A percentile compares a stretch with the other conserved stretches of the same genome.
Conservation (phyloP, 2,329 filamentous ascomycete genomes). For the Alternaria viburni region DNA sequence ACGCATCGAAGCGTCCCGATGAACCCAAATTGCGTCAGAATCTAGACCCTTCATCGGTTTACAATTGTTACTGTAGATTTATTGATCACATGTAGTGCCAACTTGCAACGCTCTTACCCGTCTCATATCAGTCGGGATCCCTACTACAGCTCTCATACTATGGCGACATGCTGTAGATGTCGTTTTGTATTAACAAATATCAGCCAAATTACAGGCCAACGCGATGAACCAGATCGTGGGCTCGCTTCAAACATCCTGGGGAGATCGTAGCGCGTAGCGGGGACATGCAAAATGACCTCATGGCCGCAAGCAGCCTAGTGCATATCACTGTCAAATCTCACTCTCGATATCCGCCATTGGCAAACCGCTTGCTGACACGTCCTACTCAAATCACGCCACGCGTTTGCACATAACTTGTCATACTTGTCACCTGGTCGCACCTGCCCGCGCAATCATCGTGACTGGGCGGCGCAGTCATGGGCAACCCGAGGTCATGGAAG, state of each 20-base stretch:
- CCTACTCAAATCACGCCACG: not conserved
- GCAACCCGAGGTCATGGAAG: not conserved
- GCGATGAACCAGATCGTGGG: constrained; percentile 2
- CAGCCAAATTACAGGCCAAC: not conserved
- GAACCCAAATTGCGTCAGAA: not conserved
- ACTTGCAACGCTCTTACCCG: not conserved
- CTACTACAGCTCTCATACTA: not conserved
- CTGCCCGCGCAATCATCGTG: not conserved
- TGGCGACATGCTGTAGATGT: not conserved
- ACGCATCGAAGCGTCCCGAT: not conserved
- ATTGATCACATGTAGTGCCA: not conserved
- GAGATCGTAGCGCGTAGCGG: not conserved
- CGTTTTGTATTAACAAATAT: not conserved
- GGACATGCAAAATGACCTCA: not conserved
- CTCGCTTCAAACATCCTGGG: constrained; percentile 6
- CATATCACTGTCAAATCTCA: not conserved
- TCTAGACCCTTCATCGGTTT: not conserved
- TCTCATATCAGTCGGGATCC: not conserved
- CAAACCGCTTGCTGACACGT: not conserved
- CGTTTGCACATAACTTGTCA: not conserved
- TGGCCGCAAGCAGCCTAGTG: not conserved
- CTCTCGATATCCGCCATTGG: not conserved
- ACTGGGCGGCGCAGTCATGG: not conserved
- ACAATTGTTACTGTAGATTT: not conserved
- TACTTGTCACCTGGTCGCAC: not conserved